Percentiles rank a stretch among this genome's conserved stretches.
These are phyloP conservation scores for Trapa bicornis DNA, from an alignment of 345 rosid species.

Conservation along the genomic window DNA sequence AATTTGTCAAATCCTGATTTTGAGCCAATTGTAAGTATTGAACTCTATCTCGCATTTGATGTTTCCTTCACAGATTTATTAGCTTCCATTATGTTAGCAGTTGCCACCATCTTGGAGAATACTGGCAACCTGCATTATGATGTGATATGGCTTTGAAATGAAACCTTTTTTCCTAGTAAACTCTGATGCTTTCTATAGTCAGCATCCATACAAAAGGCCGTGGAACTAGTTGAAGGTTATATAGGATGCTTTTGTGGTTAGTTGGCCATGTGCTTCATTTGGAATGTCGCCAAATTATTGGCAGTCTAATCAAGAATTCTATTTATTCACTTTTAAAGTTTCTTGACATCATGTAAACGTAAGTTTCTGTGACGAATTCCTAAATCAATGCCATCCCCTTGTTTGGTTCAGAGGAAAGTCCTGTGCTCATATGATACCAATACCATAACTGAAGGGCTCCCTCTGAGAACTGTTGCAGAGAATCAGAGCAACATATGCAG, in stretches of 20 bases:
- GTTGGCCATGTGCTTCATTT: background rate
- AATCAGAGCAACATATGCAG: conserved; percentile 6
- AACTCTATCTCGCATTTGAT: background rate
- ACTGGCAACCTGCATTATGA: background rate
- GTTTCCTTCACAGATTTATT: background rate
- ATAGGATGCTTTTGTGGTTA: background rate
- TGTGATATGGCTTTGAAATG: background rate
- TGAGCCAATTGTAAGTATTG: conserved; percentile 64
- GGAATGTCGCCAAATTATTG: background rate
- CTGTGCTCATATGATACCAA: conserved; percentile 11
- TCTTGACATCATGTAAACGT: background rate
- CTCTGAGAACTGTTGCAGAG: background rate
- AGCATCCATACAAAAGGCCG: background rate
- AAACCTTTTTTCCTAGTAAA: background rate
- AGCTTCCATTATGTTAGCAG: background rate
- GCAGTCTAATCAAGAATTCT: background rate
- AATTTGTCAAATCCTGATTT: conserved; percentile 82
- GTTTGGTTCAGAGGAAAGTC: conserved; percentile 10
- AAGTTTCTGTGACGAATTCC: background rate
- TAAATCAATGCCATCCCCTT: background rate
- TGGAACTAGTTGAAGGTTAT: background rate
- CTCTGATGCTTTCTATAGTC: background rate
- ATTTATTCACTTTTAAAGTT: background rate
- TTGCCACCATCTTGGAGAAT: background rate
- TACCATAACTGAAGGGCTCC: conserved; percentile 4